Evolutionary conservation across 2,329 filamentous ascomycete species (phyloP).

Genomic region (Alternaria postmessia): DNA sequence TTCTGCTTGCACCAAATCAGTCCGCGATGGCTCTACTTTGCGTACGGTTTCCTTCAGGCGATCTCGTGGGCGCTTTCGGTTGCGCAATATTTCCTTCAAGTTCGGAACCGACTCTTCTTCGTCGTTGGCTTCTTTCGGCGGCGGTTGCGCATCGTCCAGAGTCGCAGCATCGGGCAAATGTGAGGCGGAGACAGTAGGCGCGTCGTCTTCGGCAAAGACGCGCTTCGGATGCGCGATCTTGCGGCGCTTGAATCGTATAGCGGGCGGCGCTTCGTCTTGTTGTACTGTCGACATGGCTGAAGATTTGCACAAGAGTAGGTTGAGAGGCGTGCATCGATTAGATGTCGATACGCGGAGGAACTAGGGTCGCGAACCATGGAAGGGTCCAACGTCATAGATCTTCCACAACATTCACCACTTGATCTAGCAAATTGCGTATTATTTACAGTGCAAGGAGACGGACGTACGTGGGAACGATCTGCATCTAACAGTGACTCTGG

Average conservation of each 20-base stretch:
- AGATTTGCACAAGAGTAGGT: slow-evolving; percentile 7
- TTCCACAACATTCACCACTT: background rate
- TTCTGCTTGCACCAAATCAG: slow-evolving; percentile 30
- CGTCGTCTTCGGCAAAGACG: slow-evolving; percentile 24
- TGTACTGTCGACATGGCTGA: slow-evolving; percentile 25
- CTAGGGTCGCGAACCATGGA: slow-evolving; percentile 7
- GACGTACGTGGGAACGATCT: background rate
- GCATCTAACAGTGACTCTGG: background rate
- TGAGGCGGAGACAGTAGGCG: background rate
- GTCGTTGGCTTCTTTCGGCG: slow-evolving; percentile 14
- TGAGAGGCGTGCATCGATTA: background rate
- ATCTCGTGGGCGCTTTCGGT: slow-evolving; percentile 40
- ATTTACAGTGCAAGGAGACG: background rate
- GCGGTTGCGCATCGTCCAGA: slow-evolving; percentile 15
- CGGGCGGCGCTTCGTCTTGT: slow-evolving; percentile 21
- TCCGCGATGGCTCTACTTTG: slow-evolving; percentile 25
- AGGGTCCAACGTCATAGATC: slow-evolving; percentile 12
- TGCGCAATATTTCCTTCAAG: slow-evolving; percentile 43
- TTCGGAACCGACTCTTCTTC: slow-evolving; percentile 34
- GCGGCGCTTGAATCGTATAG: slow-evolving; percentile 45
- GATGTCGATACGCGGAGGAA: background rate
- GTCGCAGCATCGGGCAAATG: slow-evolving; percentile 18
- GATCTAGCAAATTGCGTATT: background rate
- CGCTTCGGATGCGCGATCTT: slow-evolving; percentile 40
- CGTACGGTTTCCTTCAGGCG: slow-evolving; percentile 30